Percentiles rank a stretch among this genome's conserved stretches.
Evolutionary conservation across 169 alveolate genomes (phyloP).

Genomic region (Plasmodium knowlesi): DNA sequence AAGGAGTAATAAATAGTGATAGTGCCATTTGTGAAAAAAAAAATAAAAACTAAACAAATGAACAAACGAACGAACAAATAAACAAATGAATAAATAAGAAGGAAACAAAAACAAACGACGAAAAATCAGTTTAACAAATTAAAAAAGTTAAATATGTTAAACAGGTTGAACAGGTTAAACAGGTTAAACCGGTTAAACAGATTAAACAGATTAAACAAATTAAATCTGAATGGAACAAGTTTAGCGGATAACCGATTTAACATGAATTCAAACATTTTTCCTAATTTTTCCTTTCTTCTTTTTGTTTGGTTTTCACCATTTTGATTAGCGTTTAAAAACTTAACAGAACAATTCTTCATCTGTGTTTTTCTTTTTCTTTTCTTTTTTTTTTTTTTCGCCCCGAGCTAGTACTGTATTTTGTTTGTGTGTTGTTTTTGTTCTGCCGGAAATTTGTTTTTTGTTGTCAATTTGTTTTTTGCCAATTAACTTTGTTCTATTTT

Average conservation of each 20-base stretch:
- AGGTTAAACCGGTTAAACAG: constrained; percentile 1
- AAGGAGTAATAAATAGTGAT: constrained; percentile 16
- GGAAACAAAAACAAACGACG: background rate
- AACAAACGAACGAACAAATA: background rate
- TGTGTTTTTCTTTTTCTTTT: constrained; percentile 5
- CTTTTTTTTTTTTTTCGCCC: constrained; percentile 7
- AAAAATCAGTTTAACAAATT: background rate
- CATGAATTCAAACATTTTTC: constrained; percentile 10
- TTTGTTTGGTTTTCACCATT: constrained; percentile 29
- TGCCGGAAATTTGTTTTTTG: background rate
- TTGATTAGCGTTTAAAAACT: constrained; percentile 16
- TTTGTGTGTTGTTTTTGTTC: constrained; percentile 8
- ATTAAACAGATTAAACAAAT: constrained; percentile 11
- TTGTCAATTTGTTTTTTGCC: background rate
- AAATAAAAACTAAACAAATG: constrained; percentile 10
- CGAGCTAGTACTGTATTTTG: constrained; percentile 37
- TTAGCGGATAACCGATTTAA: background rate
- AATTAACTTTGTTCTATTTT: background rate
- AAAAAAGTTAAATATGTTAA: background rate
- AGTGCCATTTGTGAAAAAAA: background rate
- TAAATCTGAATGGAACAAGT: background rate
- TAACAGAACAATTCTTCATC: constrained; percentile 20
- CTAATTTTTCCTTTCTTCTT: constrained; percentile 29
- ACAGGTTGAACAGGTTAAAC: background rate
- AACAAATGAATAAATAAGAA: background rate